phyloP scores from a whole-genome alignment of 169 alveolate species.

The Cyclospora cayetanensis region DNA sequence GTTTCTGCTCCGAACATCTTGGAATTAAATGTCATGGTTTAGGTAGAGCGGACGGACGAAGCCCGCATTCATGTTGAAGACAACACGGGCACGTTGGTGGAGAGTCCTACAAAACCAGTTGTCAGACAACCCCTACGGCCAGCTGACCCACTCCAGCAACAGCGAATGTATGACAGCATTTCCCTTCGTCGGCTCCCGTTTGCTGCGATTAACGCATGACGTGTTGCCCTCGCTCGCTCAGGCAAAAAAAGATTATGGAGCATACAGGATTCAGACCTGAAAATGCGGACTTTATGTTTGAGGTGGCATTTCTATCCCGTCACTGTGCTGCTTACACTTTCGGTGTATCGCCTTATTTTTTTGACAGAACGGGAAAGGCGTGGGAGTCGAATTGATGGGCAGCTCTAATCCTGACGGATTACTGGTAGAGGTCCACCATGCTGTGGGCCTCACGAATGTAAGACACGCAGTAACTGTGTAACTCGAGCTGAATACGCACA shows the following conservation, averaged over 20 bases:
- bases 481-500: not conserved
- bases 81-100: not conserved
- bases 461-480: not conserved
- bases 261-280: not conserved
- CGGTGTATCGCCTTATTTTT: not conserved
- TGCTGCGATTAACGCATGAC: no score
- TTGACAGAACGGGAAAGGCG: not conserved
- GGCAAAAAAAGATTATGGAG: slow-evolving; percentile 39
- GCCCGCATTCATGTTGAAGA: not conserved
- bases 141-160: slow-evolving; percentile 25
- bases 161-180: not conserved
- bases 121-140: not conserved
- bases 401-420: slow-evolving; percentile 6
- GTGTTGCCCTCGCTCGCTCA: no score
- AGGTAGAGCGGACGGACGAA: not conserved
- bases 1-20: no score
- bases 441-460: not conserved
- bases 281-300: not conserved
- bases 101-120: not conserved
- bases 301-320: not conserved
- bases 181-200: not conserved
- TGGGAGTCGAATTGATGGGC: not conserved
- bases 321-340: no score
- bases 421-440: slow-evolving; percentile 24
- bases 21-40: no score